Base-by-base conservation (phyloP, 257 asterid genomes). In the Phtheirospermum japonicum region DNA sequence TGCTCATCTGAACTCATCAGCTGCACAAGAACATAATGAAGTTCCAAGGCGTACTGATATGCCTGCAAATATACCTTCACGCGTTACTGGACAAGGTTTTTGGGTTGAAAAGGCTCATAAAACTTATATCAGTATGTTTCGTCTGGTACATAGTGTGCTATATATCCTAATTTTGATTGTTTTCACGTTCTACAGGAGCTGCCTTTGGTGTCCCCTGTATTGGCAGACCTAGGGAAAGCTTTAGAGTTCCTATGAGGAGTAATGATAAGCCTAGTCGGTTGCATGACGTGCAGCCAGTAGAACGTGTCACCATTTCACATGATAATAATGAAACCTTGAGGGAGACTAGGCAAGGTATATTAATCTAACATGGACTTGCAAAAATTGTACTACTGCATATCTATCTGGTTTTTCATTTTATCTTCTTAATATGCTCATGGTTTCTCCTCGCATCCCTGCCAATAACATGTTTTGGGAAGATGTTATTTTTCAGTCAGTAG, bases 41-140 rank as follows among this genome's bases (percentile, higher is more conserved):
- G 71, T 67, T 61, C 55, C 48, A 23, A 57, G 76, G 63, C 68
- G 4, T 48, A 36, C 59, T 33, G 75, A 73, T 59, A 18, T 63
- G 36, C 76, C 74, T 61, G 51, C 65, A 36, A 33, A 37, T 65
- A 68, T 53, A 32, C 61, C 55, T 13, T 64, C 61, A 70, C 61
- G 10, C 6, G 63, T 28, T 69, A 17, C 70, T 60, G 69, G 63
- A 23, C 78, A 65, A 73, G 79, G 85, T 77, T 64, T 56, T 63
- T 32, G 19, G 59, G 20, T 67, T 43, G 28, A 30, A 40, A 42
- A 51, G 23, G 23, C 28, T 56, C 10, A 2, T 67, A 19, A 6
- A 64, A 46, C 60, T 45, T 26, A 6, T 59, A 4, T 40, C 53
- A 50, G 14, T 52, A 16, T 37, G 30, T 51, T 23, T 56, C 56